These are phyloP conservation scores for Brettanomyces bruxellensis DNA, from an alignment of 805 yeast species.

Conservation along the genomic window DNA sequence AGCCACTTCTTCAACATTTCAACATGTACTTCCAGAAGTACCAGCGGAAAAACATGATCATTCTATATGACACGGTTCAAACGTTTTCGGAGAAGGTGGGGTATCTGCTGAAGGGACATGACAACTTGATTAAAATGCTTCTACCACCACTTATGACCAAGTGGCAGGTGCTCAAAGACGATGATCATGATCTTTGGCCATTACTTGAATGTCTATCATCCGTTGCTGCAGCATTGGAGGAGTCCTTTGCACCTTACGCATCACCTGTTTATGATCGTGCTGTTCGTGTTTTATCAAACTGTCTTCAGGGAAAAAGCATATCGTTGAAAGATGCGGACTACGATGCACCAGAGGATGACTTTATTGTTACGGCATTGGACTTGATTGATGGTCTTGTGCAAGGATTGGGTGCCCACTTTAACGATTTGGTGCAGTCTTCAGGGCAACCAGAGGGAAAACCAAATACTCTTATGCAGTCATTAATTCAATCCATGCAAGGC, in stretches of 20 bases:
- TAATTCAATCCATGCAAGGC: slow-evolving; percentile 67
- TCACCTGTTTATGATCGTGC: slow-evolving; percentile 78
- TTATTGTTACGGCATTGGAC: slow-evolving; percentile 81
- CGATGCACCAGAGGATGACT: slow-evolving; percentile 81
- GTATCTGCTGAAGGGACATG: slow-evolving; percentile 41
- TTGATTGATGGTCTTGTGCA: slow-evolving; percentile 88
- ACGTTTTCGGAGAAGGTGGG: slow-evolving; percentile 77
- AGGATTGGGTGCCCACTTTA: slow-evolving; percentile 63
- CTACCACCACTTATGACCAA: slow-evolving; percentile 75
- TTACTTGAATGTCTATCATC: slow-evolving; percentile 87
- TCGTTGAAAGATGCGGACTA: slow-evolving; percentile 57
- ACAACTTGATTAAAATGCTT: slow-evolving; percentile 47
- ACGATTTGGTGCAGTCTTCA: slow-evolving; percentile 32
- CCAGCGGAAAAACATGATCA: slow-evolving; percentile 72
- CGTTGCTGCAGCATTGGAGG: slow-evolving; percentile 82
- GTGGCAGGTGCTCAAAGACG: slow-evolving; percentile 71
- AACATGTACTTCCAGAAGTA: slow-evolving; percentile 66
- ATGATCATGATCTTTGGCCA: slow-evolving; percentile 85
- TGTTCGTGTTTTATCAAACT: slow-evolving; percentile 53
- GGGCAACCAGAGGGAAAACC: slow-evolving; percentile 9
- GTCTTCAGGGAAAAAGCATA: slow-evolving; percentile 58
- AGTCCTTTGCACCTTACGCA: slow-evolving; percentile 81
- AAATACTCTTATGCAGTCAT: slow-evolving; percentile 43
- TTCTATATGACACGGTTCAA: slow-evolving; percentile 84
- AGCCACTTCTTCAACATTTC: slow-evolving; percentile 61